Conservation (phyloP, 352 stramenopile species). For the Phytophthora citrophthora region DNA sequence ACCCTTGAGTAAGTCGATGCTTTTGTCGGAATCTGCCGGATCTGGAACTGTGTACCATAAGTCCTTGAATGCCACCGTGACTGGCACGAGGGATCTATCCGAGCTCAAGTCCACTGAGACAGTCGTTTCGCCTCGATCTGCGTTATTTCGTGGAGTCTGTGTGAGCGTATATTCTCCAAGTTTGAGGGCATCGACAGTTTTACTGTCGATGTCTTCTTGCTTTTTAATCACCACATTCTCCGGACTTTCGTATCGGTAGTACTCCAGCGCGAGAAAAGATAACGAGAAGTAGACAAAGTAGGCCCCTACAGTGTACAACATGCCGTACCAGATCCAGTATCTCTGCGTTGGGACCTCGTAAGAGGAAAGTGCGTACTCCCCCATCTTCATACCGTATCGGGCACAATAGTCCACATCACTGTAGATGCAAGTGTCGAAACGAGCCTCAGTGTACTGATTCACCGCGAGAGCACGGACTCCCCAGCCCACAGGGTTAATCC, state of each 20-base stretch:
- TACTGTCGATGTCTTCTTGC: not conserved
- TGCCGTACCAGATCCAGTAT: constrained; percentile 30
- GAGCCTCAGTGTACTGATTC: constrained; percentile 31
- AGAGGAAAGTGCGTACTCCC: constrained; percentile 20
- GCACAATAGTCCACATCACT: constrained; percentile 35
- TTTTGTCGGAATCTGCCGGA: constrained; percentile 5
- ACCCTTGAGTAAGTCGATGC: constrained; percentile 21
- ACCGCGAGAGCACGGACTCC: constrained; percentile 23
- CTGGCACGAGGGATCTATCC: constrained; percentile 6
- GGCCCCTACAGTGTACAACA: constrained; percentile 1
- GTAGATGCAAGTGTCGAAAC: constrained; percentile 37
- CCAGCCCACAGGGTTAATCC: constrained; percentile 26
- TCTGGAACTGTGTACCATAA: constrained; percentile 22
- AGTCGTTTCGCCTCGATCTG: not conserved
- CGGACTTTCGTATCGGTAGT: constrained; percentile 23
- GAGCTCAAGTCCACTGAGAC: not conserved
- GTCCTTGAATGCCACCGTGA: constrained; percentile 21
- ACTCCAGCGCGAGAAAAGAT: constrained; percentile 21
- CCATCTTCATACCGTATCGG: constrained; percentile 25
- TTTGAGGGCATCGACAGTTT: not conserved
- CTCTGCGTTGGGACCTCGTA: constrained; percentile 25
- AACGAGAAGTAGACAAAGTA: constrained; percentile 23
- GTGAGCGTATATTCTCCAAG: constrained; percentile 5
- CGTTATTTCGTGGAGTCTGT: constrained; percentile 1
- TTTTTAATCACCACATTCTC: constrained; percentile 6